Base-by-base conservation (phyloP, 2,329 filamentous ascomycete species). In the Aspergillus spinulosporus region DNA sequence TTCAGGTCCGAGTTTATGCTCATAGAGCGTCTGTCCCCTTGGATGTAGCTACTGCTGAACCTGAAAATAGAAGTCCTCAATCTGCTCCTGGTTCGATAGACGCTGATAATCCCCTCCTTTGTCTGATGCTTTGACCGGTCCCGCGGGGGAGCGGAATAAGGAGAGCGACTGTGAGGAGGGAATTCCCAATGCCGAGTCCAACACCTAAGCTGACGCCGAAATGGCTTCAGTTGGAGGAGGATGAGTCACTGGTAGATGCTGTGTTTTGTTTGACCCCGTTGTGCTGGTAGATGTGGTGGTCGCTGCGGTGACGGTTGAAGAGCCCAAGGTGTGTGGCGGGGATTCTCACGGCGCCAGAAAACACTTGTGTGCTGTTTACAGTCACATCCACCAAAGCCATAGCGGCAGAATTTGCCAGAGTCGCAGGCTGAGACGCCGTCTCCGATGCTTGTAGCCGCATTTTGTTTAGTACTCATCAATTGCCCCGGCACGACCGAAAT, bases 301-400 rank as follows among this genome's bases (percentile, higher is more conserved):
- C 9, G 50, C 29, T 5, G 50, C 6, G 32, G 50, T 52, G 50
- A 42, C 14, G 21, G 36, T 50, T 14, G 42, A 46, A 5, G 50
- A 5, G 31, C 43, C 34, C 5, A 39, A 43, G 43, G 37, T 44
- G 21, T 37, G 49, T 52, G 9, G 49, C 43, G 11, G 46, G 31
- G 29, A 56, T 50, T n/a, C 39, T 26, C 29, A 56, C 39, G 31
- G 53, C 40, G 39, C 14, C 40, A 21, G 53, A 50, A 28, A 56
- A 50, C 4, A 46, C 32, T 43, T 54, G 36, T 1, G 51, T 54
- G 2, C 21, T 40, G 44, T 54, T 54, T 36, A 36, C 51, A 54
- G 51, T 54, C 51, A 44, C 51, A 54, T 21, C 51, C 51, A 2
- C 34, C 28, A 14, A 42, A 54, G 36, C 51, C 51, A 44, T 54